Base-by-base conservation (phyloP, 2,329 filamentous ascomycete genomes). In the Aspergillus uvarum region DNA sequence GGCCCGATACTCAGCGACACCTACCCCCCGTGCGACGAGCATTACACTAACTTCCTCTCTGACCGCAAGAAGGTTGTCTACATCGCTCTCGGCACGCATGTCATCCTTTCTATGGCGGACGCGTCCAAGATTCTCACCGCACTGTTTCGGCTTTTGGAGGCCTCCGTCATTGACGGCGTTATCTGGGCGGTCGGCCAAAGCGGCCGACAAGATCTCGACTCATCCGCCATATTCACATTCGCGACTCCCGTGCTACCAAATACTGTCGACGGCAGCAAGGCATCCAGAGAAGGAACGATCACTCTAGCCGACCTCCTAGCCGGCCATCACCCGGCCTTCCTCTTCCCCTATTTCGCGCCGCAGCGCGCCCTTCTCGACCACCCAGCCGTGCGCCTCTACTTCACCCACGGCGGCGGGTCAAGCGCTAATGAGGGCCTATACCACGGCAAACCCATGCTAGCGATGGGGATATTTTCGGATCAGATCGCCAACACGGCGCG, bases 41-140 rank as follows among this genome's bases (percentile, higher is more conserved):
- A 59, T 7, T 32, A 29, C 29, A 10, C n/a, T 5, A n/a, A 31
- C 2, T 81, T 80, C 61, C 63, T 78, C 0, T 47, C 63, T 3
- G 31, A n/a, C 0, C 74, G 76, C 29, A 35, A 67, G 5, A 71
- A 64, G n/a, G 70, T 74, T 2, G 57, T 80, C 3, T 81, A 80
- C 59, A 59, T 80, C n/a, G 72, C 76, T 0, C 70, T 80, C 0
- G 79, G 79, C 1, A 81, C 78, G 0, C 79, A 81, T 54, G 67
- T 80, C 8, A 64, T 68, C 7, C 66, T 80, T 1, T 61, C 68
- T 1, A 44, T 66, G 2, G 60, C 65, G 2, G 69, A 76, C n/a
- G 58, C 76, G 1, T 56, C 63, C 10, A 72, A 74, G 50, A 63
- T 80, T 22, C 59, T 79, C 3, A 42, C 64, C 6, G 77, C 72